phyloP scores from a whole-genome alignment of 2,329 filamentous ascomycete species.

The Sordariomycetes sp. region DNA sequence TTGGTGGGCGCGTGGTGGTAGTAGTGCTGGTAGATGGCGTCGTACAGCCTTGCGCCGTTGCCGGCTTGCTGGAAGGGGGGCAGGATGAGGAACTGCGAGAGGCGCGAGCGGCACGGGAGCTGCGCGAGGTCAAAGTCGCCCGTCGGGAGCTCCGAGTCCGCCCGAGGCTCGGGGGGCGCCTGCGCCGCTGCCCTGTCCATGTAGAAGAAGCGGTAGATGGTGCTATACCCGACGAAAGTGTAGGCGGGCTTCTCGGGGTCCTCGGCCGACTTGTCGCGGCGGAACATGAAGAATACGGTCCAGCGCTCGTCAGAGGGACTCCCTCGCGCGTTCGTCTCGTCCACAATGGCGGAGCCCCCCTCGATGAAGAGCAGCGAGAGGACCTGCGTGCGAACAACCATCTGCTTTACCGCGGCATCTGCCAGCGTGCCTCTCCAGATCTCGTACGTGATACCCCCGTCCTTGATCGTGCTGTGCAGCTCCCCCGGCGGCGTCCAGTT shows the following conservation, averaged over 20 bases:
- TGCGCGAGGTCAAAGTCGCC: conserved; percentile 37
- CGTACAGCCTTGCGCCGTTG: conserved; percentile 70
- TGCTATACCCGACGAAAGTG: conserved; percentile 77
- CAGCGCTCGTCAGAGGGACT: conserved; percentile 61
- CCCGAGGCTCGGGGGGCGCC: conserved; percentile 7
- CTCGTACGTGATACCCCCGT: conserved; percentile 56
- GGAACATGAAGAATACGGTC: conserved; percentile 82
- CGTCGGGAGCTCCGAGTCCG: conserved; percentile 29
- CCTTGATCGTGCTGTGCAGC: conserved; percentile 49
- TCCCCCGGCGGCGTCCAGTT: conserved; percentile 62
- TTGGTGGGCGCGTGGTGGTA: conserved; percentile 53
- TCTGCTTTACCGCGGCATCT: conserved; percentile 53
- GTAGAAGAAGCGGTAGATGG: conserved; percentile 76
- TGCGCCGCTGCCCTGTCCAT: conserved; percentile 16
- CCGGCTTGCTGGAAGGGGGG: conserved; percentile 76
- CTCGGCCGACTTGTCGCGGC: conserved; percentile 36
- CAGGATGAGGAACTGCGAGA: conserved; percentile 88
- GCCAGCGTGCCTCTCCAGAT: conserved; percentile 70
- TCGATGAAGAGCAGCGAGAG: conserved; percentile 83
- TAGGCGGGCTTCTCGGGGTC: conserved; percentile 45
- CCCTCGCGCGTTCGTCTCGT: conserved; percentile 27
- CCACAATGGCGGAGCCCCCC: conserved; percentile 63
- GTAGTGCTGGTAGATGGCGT: conserved; percentile 60
- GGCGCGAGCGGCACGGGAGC: conserved; percentile 64
- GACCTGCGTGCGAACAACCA: conserved; percentile 73